Conservation (phyloP, 106 monocot species). For the Posidonia australis region DNA sequence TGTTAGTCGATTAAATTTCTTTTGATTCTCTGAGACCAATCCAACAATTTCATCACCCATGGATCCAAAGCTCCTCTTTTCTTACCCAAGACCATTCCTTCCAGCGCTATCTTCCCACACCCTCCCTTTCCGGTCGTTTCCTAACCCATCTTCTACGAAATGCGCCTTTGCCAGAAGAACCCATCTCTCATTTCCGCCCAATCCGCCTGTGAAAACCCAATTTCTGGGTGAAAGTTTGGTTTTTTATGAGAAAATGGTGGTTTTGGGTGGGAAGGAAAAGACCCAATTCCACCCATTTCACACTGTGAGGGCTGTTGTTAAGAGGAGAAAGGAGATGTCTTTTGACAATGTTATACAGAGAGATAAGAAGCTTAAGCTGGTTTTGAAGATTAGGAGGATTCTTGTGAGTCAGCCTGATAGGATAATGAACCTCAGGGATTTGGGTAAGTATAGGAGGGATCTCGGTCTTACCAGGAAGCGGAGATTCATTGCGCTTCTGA, state of each 20-base stretch:
- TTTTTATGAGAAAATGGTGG: neutral
- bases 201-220: slow-evolving; percentile 12
- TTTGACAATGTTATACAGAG: slow-evolving; percentile 90
- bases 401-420: slow-evolving; percentile 85
- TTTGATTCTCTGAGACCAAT: neutral
- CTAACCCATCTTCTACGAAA: slow-evolving; percentile 6
- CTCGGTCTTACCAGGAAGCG: slow-evolving; percentile 88
- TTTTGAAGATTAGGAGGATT: slow-evolving; percentile 82
- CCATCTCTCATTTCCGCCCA: slow-evolving; percentile 8
- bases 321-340: slow-evolving; percentile 75
- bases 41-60: slow-evolving; percentile 8
- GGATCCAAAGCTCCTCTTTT: slow-evolving; percentile 37
- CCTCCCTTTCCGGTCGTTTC: slow-evolving; percentile 13
- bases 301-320: slow-evolving; percentile 38
- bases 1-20: neutral
- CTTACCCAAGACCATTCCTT: slow-evolving; percentile 19
- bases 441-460: slow-evolving; percentile 60
- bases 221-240: slow-evolving; percentile 31
- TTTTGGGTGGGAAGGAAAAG: slow-evolving; percentile 1
- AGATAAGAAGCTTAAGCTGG: slow-evolving; percentile 95
- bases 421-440: slow-evolving; percentile 68
- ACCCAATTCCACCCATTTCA: slow-evolving; percentile 1
- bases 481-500: slow-evolving; percentile 76
- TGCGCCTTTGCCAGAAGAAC: slow-evolving; percentile 7
- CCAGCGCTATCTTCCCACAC: slow-evolving; percentile 6